phyloP scores from a whole-genome alignment of 306 rosid genomes.

The Fragaria ananassa region DNA sequence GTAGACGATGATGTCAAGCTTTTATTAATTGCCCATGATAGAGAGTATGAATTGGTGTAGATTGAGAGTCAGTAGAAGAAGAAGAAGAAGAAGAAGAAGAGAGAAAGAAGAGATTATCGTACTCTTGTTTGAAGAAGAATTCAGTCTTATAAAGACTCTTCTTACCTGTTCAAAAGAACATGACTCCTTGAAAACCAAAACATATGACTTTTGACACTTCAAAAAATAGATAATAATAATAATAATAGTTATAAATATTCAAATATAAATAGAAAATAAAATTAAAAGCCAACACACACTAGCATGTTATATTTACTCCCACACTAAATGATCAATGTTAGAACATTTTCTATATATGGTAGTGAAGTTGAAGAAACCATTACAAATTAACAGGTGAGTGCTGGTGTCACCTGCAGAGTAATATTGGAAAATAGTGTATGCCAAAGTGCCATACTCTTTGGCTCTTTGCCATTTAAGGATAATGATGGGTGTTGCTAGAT shows the following conservation, averaged over 20 bases:
- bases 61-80: too few species aligned
- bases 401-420: neutral
- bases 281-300: neutral
- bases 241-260: too few species aligned
- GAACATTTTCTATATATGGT: neutral
- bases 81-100: neutral
- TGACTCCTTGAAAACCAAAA: neutral
- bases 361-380: neutral
- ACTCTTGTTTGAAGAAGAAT: too few species aligned
- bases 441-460: neutral
- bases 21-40: neutral
- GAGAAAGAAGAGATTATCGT: too few species aligned
- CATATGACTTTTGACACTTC: too few species aligned
- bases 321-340: neutral
- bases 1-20: neutral
- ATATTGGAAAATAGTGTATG: neutral
- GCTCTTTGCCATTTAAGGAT: neutral
- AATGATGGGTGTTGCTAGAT: too few species aligned
- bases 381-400: neutral
- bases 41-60: neutral
- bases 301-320: neutral
- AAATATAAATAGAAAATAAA: too few species aligned
- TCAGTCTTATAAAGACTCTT: neutral
- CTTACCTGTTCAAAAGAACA: neutral
- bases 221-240: neutral